A percentile compares a stretch with the other conserved stretches of the same genome.
phyloP scores from a whole-genome alignment of 1,284 basidiomycete species.

The Coniferiporia weirii region DNA sequence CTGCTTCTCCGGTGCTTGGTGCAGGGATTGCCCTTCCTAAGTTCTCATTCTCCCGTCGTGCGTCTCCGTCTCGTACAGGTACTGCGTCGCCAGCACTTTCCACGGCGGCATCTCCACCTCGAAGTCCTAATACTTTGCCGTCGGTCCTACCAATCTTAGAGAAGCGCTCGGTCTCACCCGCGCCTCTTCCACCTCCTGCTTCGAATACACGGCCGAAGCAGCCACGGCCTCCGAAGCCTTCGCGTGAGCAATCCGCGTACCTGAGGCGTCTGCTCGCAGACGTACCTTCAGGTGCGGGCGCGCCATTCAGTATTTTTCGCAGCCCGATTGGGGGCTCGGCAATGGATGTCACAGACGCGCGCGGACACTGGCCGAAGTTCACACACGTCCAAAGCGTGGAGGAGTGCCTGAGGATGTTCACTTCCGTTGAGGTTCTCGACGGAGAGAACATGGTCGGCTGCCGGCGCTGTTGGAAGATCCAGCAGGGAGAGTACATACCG shows the following conservation, averaged over 20 bases:
- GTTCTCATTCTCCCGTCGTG: slow-evolving; percentile 11
- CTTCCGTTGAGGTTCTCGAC: slow-evolving; percentile 84
- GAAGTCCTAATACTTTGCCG: slow-evolving; percentile 18
- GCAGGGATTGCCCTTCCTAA: slow-evolving; percentile 5
- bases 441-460: slow-evolving; percentile 94
- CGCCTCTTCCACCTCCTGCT: slow-evolving; percentile 23
- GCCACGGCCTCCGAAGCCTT: slow-evolving; percentile 47
- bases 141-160: slow-evolving; percentile 10
- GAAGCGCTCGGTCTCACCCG: slow-evolving; percentile 6
- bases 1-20: slow-evolving; percentile 1
- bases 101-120: slow-evolving; percentile 3
- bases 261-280: slow-evolving; percentile 63
- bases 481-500: slow-evolving; percentile 53
- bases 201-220: slow-evolving; percentile 29
- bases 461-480: slow-evolving; percentile 87
- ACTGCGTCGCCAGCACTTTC: slow-evolving; percentile 15
- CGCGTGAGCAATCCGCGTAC: slow-evolving; percentile 53
- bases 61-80: slow-evolving; percentile 23
- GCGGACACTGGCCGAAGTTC: slow-evolving; percentile 41
- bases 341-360: slow-evolving; percentile 3
- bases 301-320: slow-evolving; percentile 38
- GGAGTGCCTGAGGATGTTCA: slow-evolving; percentile 81
- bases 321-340: slow-evolving; percentile 22
- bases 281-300: slow-evolving; percentile 35
- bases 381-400: slow-evolving; percentile 54